Evolutionary conservation across 352 stramenopile species (phyloP).

Genomic region (Pythium sp.): DNA sequence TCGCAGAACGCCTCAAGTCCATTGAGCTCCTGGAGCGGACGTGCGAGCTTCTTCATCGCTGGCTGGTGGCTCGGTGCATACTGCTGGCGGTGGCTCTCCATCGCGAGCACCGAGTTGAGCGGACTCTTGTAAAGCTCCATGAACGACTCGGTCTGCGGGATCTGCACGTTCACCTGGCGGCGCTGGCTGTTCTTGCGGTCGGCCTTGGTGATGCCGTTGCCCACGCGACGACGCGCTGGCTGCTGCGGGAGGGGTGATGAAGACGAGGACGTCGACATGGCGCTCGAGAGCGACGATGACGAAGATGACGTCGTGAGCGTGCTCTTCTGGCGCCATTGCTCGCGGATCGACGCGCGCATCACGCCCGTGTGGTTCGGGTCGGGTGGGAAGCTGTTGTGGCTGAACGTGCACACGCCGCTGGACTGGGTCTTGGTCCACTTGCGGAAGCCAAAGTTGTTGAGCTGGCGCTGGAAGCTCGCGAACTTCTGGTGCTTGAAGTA

Average conservation of each 20-base stretch:
- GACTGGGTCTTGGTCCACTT: constrained; percentile 83
- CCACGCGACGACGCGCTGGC: constrained; percentile 29
- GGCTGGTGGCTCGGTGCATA: constrained; percentile 44
- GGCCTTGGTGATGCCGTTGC: constrained; percentile 47
- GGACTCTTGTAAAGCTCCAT: constrained; percentile 42
- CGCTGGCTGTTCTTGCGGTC: constrained; percentile 35
- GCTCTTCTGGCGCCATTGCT: constrained; percentile 74
- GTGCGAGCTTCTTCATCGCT: constrained; percentile 51
- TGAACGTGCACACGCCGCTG: constrained; percentile 80
- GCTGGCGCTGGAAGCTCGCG: constrained; percentile 89
- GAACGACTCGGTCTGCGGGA: constrained; percentile 32
- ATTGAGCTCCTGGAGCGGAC: constrained; percentile 25
- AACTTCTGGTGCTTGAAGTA: constrained; percentile 95
- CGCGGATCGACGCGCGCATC: constrained; percentile 47
- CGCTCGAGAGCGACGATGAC: constrained; percentile 7
- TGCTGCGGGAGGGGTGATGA: constrained; percentile 6
- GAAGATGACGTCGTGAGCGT: constrained; percentile 21
- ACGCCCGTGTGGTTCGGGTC: constrained; percentile 37
- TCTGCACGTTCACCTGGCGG: constrained; percentile 25
- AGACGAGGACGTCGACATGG: constrained; percentile 9
- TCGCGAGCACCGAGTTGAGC: constrained; percentile 20
- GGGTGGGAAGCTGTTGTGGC: constrained; percentile 77
- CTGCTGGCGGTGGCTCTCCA: constrained; percentile 11
- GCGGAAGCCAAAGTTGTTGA: constrained; percentile 93
- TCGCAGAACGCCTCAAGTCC: constrained; percentile 57